A percentile compares a stretch with the other conserved stretches of the same genome.
Evolutionary conservation across 345 rosid species (phyloP).

Genomic region (Citrus reticulata): DNA sequence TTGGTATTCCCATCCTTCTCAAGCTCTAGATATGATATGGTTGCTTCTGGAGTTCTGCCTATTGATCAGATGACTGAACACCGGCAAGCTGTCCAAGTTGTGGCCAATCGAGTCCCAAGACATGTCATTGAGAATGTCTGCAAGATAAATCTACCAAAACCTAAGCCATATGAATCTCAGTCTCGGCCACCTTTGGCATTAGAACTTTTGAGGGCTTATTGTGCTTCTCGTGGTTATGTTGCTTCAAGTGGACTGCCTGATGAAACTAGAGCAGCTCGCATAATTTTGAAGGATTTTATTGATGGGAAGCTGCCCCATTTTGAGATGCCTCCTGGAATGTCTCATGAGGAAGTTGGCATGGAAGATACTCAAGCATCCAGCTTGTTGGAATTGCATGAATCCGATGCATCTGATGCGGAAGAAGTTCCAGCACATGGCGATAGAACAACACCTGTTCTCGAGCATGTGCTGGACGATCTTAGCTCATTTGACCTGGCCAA

Average conservation of each 20-base stretch:
- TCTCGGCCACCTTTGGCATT: conserved; percentile 76
- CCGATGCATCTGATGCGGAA: conserved; percentile 46
- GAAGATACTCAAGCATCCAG: conserved; percentile 25
- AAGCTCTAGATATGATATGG: conserved; percentile 86
- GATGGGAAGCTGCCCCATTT: conserved; percentile 81
- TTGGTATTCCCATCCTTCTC: conserved; percentile 91
- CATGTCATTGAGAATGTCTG: conserved; percentile 60
- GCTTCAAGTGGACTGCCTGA: conserved; percentile 96
- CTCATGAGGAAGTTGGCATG: conserved; percentile 22
- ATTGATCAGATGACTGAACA: conserved; percentile 89
- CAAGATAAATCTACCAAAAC: conserved; percentile 73
- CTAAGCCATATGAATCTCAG: conserved; percentile 76
- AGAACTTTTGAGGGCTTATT: conserved; percentile 65
- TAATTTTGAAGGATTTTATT: conserved; percentile 75
- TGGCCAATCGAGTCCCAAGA: conserved; percentile 73
- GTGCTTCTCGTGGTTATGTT: conserved; percentile 82
- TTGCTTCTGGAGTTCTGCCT: conserved; percentile 93
- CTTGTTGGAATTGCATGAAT: conserved; percentile 25
- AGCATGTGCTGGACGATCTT: conserved; percentile 68
- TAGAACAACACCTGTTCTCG: conserved; percentile 32
- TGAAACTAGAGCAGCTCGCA: conserved; percentile 85
- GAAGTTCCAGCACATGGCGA: conserved; percentile 12
- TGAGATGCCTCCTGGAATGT: conserved; percentile 67
- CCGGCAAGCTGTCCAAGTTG: conserved; percentile 86
- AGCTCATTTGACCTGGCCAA: conserved; percentile 70